Percentiles rank a stretch among this genome's conserved stretches.
Conservation (phyloP, 2,329 filamentous ascomycete genomes). For the Cucurbitaria berberidis region DNA sequence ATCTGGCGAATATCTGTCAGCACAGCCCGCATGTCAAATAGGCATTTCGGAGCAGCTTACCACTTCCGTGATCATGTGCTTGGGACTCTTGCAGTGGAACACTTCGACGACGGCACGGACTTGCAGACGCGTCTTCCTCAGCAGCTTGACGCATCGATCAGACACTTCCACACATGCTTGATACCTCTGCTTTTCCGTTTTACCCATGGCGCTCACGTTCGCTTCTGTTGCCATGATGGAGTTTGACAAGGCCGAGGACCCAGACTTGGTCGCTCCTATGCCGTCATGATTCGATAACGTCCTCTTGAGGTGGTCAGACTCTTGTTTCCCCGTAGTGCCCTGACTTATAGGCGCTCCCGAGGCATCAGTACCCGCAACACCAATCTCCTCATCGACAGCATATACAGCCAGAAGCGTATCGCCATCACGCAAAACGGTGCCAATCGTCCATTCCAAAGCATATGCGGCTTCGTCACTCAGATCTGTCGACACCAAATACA, state of each 20-base stretch:
- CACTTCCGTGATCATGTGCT: conserved; percentile 94
- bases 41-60: conserved; percentile 51
- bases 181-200: conserved; percentile 77
- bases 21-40: conserved; percentile 12
- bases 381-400: conserved; percentile 84
- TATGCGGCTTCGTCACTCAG: conserved; percentile 93
- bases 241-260: conserved; percentile 42
- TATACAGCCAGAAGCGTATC: conserved; percentile 94
- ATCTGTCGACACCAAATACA: conserved; percentile 95
- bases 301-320: conserved; percentile 75
- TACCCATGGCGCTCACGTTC: conserved; percentile 51
- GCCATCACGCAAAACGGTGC: conserved; percentile 90
- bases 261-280: conserved; percentile 36
- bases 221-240: conserved; percentile 43
- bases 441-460: conserved; percentile 96
- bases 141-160: conserved; percentile 78
- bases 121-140: conserved; percentile 90
- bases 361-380: conserved; percentile 56
- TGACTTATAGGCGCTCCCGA: conserved; percentile 68
- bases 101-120: conserved; percentile 94
- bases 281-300: conserved; percentile 59
- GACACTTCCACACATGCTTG: conserved; percentile 85
- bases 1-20: conserved; percentile 61
- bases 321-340: conserved; percentile 73
- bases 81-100: conserved; percentile 96